phyloP scores from a whole-genome alignment of 164 flowering plant species.

The Tetrastigma voinierianum region DNA sequence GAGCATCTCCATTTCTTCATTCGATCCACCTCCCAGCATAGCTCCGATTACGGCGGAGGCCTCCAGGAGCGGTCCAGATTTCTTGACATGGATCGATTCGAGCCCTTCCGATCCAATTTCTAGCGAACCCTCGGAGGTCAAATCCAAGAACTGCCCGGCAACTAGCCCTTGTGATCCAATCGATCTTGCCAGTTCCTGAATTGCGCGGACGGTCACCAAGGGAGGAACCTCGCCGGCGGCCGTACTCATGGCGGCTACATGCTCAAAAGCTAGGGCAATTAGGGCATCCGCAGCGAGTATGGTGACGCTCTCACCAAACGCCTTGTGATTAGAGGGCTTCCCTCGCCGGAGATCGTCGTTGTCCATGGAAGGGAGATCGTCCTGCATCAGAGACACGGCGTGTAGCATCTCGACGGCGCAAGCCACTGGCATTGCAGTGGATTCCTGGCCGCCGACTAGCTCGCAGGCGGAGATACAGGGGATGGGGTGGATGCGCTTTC shows the following conservation, averaged over 20 bases:
- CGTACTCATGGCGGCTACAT: not conserved
- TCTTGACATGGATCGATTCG: constrained; percentile 28
- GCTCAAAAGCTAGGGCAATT: constrained; percentile 26
- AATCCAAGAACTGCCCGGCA: constrained; percentile 26
- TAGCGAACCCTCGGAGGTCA: constrained; percentile 13
- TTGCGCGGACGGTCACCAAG: constrained; percentile 13
- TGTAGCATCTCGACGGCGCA: too few relatives aligned
- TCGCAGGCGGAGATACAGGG: too few relatives aligned
- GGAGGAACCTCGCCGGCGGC: constrained; percentile 4
- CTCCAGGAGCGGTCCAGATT: constrained; percentile 23
- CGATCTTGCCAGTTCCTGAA: constrained; percentile 22
- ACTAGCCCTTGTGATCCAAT: constrained; percentile 25
- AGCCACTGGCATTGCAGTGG: too few relatives aligned
- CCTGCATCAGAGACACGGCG: not conserved
- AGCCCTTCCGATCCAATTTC: constrained; percentile 15
- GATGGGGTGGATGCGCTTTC: too few relatives aligned
- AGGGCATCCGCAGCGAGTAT: constrained; percentile 31
- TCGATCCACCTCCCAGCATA: constrained; percentile 21
- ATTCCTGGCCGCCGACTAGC: too few relatives aligned
- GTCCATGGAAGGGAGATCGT: constrained; percentile 15
- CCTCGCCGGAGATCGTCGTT: constrained; percentile 15
- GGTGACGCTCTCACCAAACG: constrained; percentile 21
- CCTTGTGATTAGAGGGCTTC: constrained; percentile 21
- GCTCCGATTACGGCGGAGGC: constrained; percentile 29
- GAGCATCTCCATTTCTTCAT: constrained; percentile 10